Evolutionary conservation across 1,139 yeast genomes (phyloP).

Genomic region (Lodderomyces orthopsilosis): DNA sequence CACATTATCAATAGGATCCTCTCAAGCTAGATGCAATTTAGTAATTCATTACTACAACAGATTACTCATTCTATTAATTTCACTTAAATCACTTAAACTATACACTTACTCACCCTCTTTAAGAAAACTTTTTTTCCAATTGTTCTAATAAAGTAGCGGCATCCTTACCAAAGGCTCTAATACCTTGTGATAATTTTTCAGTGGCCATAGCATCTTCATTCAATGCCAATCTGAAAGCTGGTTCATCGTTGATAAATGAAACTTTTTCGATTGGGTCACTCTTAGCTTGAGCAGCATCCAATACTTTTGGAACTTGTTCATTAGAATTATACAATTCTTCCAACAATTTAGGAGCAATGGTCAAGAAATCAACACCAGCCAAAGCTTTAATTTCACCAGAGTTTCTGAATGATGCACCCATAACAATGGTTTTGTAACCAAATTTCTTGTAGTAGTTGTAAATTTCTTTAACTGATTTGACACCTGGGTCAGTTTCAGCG

Average conservation of each 20-base stretch:
- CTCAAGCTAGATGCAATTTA: too few species aligned
- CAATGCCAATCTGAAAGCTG: constrained; percentile 83
- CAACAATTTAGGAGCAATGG: constrained; percentile 90
- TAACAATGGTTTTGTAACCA: constrained; percentile 94
- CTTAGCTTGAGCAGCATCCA: constrained; percentile 60
- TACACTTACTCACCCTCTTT: constrained; percentile 1
- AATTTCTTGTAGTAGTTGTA: constrained; percentile 98
- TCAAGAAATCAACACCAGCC: constrained; percentile 96
- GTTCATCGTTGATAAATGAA: constrained; percentile 78
- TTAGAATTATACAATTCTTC: constrained; percentile 82
- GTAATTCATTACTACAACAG: not conserved
- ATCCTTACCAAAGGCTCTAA: constrained; percentile 95
- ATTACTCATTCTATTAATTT: not conserved
- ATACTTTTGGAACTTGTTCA: constrained; percentile 75
- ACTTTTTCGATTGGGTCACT: constrained; percentile 64
- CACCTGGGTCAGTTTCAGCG: constrained; percentile 93
- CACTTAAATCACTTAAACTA: too few species aligned
- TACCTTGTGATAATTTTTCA: constrained; percentile 97
- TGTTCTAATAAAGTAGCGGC: constrained; percentile 78
- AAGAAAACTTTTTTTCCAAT: constrained; percentile 65
- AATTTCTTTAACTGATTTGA: constrained; percentile 78
- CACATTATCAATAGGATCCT: too few species aligned
- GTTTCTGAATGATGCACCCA: constrained; percentile 99
- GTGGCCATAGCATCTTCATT: constrained; percentile 99
- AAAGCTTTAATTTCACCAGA: constrained; percentile 92